Percentiles rank a stretch among this genome's conserved stretches.
Conservation (phyloP, 441 rosid species). For the Raphanus hybrid region DNA sequence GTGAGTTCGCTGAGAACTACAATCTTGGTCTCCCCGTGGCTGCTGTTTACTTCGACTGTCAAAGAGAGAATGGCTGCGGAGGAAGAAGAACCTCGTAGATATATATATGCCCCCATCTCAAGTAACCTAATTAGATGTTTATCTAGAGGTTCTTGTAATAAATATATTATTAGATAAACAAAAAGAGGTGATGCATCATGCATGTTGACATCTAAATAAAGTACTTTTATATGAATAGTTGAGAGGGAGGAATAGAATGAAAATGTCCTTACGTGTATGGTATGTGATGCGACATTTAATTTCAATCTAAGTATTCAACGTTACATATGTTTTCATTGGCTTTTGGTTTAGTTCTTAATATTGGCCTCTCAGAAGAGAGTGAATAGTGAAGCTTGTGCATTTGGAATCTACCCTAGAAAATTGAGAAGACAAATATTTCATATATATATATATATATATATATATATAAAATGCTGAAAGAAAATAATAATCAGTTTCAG, state of each 20-base stretch:
- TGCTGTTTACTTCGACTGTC: constrained; percentile 62
- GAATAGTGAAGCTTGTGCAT: neutral
- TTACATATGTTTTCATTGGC: constrained; percentile 6
- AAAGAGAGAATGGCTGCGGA: constrained; percentile 58
- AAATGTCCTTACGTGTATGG: neutral
- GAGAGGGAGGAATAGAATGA: neutral
- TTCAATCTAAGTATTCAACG: neutral
- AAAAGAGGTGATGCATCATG: neutral
- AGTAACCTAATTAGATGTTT: neutral
- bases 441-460: no score
- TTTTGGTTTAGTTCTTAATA: neutral
- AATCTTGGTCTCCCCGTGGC: constrained; percentile 59
- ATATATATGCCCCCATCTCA: neutral
- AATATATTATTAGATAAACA: neutral
- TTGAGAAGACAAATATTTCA: neutral
- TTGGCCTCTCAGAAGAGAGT: neutral
- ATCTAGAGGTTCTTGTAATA: neutral
- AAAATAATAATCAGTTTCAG: neutral
- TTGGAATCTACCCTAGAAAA: neutral
- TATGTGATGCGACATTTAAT: neutral
- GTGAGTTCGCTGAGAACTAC: constrained; percentile 49
- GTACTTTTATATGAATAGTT: neutral
- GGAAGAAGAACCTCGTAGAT: neutral
- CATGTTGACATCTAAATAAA: neutral
- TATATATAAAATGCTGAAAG: neutral